Base-by-base conservation (phyloP, 139 green algal species). In the Haematococcus sp. region DNA sequence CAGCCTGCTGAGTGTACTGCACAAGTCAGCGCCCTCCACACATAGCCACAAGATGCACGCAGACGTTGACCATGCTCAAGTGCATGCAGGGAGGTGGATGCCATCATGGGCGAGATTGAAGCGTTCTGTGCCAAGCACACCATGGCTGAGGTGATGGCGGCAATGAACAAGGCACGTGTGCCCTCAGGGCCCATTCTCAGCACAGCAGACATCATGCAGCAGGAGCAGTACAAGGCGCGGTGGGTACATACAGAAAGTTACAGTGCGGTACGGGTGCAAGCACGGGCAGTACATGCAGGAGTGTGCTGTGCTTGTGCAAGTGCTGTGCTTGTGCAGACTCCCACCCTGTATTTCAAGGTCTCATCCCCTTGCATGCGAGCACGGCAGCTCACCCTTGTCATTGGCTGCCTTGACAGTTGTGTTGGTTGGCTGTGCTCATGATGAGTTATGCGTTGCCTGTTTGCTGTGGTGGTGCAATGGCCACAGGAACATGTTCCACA, bases 121-220 rank as follows among this genome's bases (percentile, higher is more conserved):
- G 67, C 16, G 7, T 83, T 63, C 65, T 74, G 68, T 17, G 77
- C 60, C 1, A 23, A 46, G 35, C 65, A 75, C 28, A 70, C 77
- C 31, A 55, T 77, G 73, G 76, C 86, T 23, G 83, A 90, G 71
- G 83, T 92, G 2, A 70, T 92, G 65, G 76, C 40, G 17, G 74
- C 75, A 2, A 87, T 93, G 79, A 79, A 63, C 31, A 79, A 70
- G 46, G 87, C 87, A 0, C 68, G 85, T 0, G 88, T 93, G 63
- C 87, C 88, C 23, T 78, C 86, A 34, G 88, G 88, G 0, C 88
- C 85, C 73, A 93, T 93, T 66, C 65, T 90, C 23, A 86, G 67
- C 63, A 77, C 77, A 4, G 73, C 70, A 28, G 88, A 91, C 81
- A 84, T 93, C 46, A 52, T 81, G 35, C 17, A 55, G 2, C 81